A percentile compares a stretch with the other conserved stretches of the same genome.
Evolutionary conservation across 352 stramenopile species (phyloP).

Genomic region (Phytophthora boehmeriae): DNA sequence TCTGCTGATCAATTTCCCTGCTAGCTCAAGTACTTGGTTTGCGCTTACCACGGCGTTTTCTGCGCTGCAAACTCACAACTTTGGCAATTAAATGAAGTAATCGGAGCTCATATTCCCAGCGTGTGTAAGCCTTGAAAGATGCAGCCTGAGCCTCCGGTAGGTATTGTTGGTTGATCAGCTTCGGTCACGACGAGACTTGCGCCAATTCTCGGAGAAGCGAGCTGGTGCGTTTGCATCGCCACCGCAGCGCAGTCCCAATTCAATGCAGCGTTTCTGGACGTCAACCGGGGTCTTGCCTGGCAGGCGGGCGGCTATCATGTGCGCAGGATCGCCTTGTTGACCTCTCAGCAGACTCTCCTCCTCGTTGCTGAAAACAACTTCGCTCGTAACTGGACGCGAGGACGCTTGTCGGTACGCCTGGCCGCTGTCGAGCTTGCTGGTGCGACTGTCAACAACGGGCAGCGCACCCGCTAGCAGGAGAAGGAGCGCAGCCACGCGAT

Average conservation of each 20-base stretch:
- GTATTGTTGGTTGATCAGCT: too few species aligned
- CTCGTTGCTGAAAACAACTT: constrained; percentile 49
- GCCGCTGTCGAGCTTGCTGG: constrained; percentile 25
- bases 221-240: constrained; percentile 27
- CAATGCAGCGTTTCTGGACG: constrained; percentile 56
- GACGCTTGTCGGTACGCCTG: constrained; percentile 28
- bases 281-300: constrained; percentile 39
- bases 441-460: constrained; percentile 14
- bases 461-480: constrained; percentile 7
- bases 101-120: constrained; percentile 4
- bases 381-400: constrained; percentile 22
- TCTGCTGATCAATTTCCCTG: constrained; percentile 38
- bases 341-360: constrained; percentile 58
- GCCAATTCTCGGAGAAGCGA: constrained; percentile 58
- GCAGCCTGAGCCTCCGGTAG: too few species aligned
- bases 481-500: constrained; percentile 8
- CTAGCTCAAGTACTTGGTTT: constrained; percentile 43
- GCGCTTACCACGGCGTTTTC: constrained; percentile 48
- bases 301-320: constrained; percentile 43
- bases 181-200: constrained; percentile 9
- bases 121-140: constrained; percentile 8
- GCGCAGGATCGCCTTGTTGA: constrained; percentile 44
- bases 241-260: constrained; percentile 61
- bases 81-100: constrained; percentile 39
- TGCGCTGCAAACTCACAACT: constrained; percentile 53